Percentiles rank a stretch among this genome's conserved stretches.
phyloP scores from a whole-genome alignment of 257 asterid species.

The Eucommia ulmoides region DNA sequence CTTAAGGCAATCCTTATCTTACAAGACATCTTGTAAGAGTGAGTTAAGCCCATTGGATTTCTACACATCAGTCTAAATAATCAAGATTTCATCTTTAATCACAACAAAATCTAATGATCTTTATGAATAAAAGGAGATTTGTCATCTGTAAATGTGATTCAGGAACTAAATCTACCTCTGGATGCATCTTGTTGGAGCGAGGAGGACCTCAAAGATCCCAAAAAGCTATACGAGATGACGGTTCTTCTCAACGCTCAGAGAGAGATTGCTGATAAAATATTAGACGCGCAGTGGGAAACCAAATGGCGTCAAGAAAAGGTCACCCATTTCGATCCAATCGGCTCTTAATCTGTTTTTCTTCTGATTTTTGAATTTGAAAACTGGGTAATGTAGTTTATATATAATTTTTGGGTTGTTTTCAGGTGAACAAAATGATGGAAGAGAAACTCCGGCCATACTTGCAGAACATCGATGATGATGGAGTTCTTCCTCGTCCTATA shows the following conservation, averaged over 20 bases:
- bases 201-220: background rate
- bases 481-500: slow-evolving; percentile 65
- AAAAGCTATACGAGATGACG: background rate
- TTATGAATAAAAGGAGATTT: slow-evolving; percentile 83
- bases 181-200: background rate
- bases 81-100: slow-evolving; percentile 77
- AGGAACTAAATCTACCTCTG: background rate
- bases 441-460: slow-evolving; percentile 71
- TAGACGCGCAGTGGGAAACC: background rate
- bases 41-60: too few relatives aligned
- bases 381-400: background rate
- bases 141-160: slow-evolving; percentile 1
- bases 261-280: background rate
- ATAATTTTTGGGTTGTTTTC: slow-evolving; percentile 10
- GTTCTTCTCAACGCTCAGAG: background rate
- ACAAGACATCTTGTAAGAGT: too few relatives aligned
- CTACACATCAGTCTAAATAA: slow-evolving; percentile 73
- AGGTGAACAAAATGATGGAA: slow-evolving; percentile 83
- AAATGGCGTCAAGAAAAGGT: background rate
- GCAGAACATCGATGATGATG: slow-evolving; percentile 37
- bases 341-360: background rate
- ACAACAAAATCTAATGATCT: too few relatives aligned
- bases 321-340: background rate
- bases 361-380: background rate
- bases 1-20: too few relatives aligned